Evolutionary conservation across 1,284 basidiomycete genomes (phyloP).

Genomic region (Schizopora paradoxa): DNA sequence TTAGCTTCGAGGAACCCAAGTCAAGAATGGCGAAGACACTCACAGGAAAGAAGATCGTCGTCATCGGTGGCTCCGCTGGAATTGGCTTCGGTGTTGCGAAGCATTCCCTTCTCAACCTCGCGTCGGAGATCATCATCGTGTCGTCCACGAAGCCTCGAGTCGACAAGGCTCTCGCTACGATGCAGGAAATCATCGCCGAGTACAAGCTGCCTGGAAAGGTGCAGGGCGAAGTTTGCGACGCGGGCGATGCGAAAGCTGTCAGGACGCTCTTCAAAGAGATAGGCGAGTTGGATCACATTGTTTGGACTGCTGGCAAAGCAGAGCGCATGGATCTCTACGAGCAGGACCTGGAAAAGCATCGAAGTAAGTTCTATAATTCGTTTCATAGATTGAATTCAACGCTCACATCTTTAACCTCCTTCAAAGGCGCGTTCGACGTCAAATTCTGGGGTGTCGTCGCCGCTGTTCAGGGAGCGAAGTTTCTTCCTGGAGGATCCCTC

Average conservation of each 20-base stretch:
- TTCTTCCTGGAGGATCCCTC: constrained; percentile 18
- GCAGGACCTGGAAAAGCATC: constrained; percentile 4
- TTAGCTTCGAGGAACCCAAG: too few relatives aligned
- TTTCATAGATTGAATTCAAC: not conserved
- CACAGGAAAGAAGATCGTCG: constrained; percentile 15
- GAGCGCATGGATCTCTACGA: constrained; percentile 5
- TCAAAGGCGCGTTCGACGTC: constrained; percentile 19
- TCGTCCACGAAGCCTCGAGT: constrained; percentile 15
- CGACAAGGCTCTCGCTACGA: constrained; percentile 1
- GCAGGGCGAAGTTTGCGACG: constrained; percentile 11
- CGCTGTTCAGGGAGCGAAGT: constrained; percentile 19
- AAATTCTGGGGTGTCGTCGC: constrained; percentile 22
- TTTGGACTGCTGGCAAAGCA: constrained; percentile 15
- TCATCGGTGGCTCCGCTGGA: constrained; percentile 20
- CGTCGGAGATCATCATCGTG: constrained; percentile 14
- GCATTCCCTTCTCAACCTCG: constrained; percentile 5
- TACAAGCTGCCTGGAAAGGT: constrained; percentile 1
- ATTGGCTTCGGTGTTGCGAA: constrained; percentile 16
- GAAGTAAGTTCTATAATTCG: not conserved
- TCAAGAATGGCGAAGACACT: constrained; percentile 11
- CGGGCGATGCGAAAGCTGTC: constrained; percentile 1
- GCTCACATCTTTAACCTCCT: not conserved
- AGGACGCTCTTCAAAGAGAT: constrained; percentile 8
- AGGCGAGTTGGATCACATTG: constrained; percentile 18
- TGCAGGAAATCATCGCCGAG: not conserved